Base-by-base conservation (phyloP, 2,329 filamentous ascomycete genomes). In the Cadophora malorum region DNA sequence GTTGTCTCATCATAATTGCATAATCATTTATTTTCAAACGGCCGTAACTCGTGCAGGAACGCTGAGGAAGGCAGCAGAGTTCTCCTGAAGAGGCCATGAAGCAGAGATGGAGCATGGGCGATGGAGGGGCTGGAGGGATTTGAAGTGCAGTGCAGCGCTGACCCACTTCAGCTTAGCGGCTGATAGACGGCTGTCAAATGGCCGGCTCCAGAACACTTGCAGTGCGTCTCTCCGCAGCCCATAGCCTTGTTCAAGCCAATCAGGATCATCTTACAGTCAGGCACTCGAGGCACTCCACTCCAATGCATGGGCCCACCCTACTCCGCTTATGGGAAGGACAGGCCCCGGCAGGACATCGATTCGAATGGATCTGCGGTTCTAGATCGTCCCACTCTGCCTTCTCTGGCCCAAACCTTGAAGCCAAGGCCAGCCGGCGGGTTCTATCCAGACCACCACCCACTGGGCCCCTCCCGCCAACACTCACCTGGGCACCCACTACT, bases 191-290 rank as follows among this genome's bases (percentile, higher is more conserved):
- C 33, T 25, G 35, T 59, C 35, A 41, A 58, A 59, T 59, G 4
- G 56, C 33, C 56, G 21, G 56, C 21, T 59, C 56, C 56, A 59
- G 56, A 59, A 41, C 56, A 38, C n/a, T 59, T 59, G 10, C 33
- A 16, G 52, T n/a, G n/a, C n/a, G n/a, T n/a, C n/a, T n/a, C n/a
- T n/a, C 14, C 19, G 41, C 41, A 45, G 41, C 41, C 41, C 16
- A 3, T 19, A 45, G 14, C 41, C 12, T 5, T 1, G 14, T 16
- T 19, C 2, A 3, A 16, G 16, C 52, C 52, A 55, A 31, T 55
- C 5, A 33, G 4, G 1, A 3, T 16, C 25, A 14, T 16, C 52
- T n/a, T 9, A n/a, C 41, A 49, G 45, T 33, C 52, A 55, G 52
- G 52, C 52, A 55, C n/a, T n/a, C n/a, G n/a, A n/a, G n/a, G n/a